Evolutionary conservation across 768 basidiomycete species (phyloP), one percentile per base, ranked within the genome.

Genomic region (Pleurotus djamor): DNA sequence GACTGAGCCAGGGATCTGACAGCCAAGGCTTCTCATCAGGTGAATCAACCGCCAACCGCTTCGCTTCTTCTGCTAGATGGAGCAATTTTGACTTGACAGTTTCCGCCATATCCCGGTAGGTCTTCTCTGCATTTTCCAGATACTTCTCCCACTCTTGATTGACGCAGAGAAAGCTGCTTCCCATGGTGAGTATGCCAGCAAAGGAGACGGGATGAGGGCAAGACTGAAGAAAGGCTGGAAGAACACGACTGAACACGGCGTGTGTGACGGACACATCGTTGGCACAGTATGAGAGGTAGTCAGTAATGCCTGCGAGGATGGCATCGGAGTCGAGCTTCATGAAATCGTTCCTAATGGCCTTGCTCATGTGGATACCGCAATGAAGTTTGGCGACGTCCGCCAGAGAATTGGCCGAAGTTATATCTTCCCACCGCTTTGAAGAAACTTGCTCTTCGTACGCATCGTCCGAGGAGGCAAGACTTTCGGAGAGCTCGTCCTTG

Each of bases 161-260:
- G 50, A 98, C 94, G 1, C 94, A 88, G 44, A 99, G 76, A 67
- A 98, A 92, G 52, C 91, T 88, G 14, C 89, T 92, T 0, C 93
- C 92, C 97, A 99, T 98, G 3, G 85, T 85, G 45, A 96, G 74
- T 32, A 95, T 82, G 4, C 96, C 96, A 0, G 94, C 89, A 69
- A 98, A 98, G 0, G 92, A 91, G 2, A 92, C 95, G 0, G 96
- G 97, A 69, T 89, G 91, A 0, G 96, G 94, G 71, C 96, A 99
- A 4, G 85, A 85, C 33, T 78, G 68, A 45, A 94, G 79, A 69
- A 96, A 99, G 0, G 85, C 79, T 0, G 96, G 95, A 5, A 97
- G 82, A 33, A 90, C 88, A 57, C 83, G 79, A 12, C 78, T 65
- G 69, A 85, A 97, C 5, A 98, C 92, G 4, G 81, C 78, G 66